Conservation (phyloP, 116 monocot species). For the Cymodocea nodosa region DNA sequence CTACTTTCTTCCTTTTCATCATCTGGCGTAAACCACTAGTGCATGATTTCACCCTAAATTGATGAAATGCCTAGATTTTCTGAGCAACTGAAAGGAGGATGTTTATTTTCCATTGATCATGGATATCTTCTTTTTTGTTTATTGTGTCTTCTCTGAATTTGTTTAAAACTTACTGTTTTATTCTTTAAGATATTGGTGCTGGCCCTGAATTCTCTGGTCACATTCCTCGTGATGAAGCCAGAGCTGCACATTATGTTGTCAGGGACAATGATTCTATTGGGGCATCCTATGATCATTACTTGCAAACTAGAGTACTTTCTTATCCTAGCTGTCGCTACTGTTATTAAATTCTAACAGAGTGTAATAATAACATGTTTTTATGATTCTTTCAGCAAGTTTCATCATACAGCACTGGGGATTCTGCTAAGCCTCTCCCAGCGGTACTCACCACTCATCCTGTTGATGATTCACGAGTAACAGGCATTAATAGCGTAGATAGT, state of each 20-base stretch:
- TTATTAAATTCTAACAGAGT: neutral
- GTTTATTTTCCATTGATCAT: too few species aligned
- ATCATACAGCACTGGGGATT: constrained; percentile 25
- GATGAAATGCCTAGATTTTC: too few species aligned
- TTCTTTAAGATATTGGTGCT: constrained; percentile 13
- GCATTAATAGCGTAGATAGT: constrained; percentile 27
- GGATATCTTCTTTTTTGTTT: too few species aligned
- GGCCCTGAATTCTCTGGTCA: constrained; percentile 33
- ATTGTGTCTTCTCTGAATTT: constrained; percentile 2
- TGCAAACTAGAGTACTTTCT: constrained; percentile 33
- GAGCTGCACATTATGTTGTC: constrained; percentile 14
- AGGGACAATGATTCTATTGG: constrained; percentile 40
- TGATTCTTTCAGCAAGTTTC: constrained; percentile 17
- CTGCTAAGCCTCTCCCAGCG: constrained; percentile 24
- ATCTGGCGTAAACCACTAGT: too few species aligned
- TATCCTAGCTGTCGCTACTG: neutral
- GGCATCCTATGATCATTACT: constrained; percentile 49
- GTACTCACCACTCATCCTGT: constrained; percentile 23
- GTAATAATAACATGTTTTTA: neutral
- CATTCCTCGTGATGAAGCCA: constrained; percentile 40
- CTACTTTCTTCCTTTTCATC: too few species aligned
- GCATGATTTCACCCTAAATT: too few species aligned
- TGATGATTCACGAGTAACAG: constrained; percentile 36
- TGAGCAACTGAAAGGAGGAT: too few species aligned
- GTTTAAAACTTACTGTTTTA: neutral